Evolutionary conservation across 345 rosid species (phyloP), one percentile per base, ranked within the genome.

Genomic region (Aquilaria malaccensis): DNA sequence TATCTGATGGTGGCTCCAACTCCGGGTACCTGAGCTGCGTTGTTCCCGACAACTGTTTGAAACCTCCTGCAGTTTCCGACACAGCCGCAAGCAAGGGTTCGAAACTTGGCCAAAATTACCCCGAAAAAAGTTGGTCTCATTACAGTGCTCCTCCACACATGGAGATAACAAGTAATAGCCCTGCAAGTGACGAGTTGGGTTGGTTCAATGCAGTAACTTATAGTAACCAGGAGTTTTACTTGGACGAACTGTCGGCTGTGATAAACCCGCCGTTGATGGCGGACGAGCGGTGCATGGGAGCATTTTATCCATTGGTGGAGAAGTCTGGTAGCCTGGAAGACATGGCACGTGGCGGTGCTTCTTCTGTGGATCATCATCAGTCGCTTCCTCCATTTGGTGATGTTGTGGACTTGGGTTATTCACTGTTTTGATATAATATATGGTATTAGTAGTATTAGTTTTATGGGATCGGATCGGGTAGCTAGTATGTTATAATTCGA

Each of bases 11-110:
- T 5, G 45, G 69, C 33, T 66, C 71, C 50, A 91, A 89, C 79
- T 93, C 98, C 0, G 98, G 98, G 52, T 89, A 89, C 81, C 74
- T 93, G 81, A 85, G 83, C 69, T 87, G 96, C 83, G 84, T 93
- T 74, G 98, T 93, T 56, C 98, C 98, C 32, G 85, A 84, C 56
- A 86, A 73, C 75, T 93, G 98, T 83, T 73, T 93, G 62, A 87
- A 84, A 67, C 98, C 95, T 59, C 80, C 95, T 61, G 65, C 85
- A 11, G 3, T 9, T 37, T 37, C 43, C 3, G 43, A 37, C 43
- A 32, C 63, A 62, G 14, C 54, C 48, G 33, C 71, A 43, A 68
- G 60, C 13, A 43, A 68, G 60, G 7, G 63, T 63, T 55, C 65
- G 61, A 45, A 55, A 53, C 76, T 60, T 56, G 45, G 33, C 62